Evolutionary conservation across 257 asterid species (phyloP), one percentile per base, ranked within the genome.

Genomic region (Salvia rosmarinus): DNA sequence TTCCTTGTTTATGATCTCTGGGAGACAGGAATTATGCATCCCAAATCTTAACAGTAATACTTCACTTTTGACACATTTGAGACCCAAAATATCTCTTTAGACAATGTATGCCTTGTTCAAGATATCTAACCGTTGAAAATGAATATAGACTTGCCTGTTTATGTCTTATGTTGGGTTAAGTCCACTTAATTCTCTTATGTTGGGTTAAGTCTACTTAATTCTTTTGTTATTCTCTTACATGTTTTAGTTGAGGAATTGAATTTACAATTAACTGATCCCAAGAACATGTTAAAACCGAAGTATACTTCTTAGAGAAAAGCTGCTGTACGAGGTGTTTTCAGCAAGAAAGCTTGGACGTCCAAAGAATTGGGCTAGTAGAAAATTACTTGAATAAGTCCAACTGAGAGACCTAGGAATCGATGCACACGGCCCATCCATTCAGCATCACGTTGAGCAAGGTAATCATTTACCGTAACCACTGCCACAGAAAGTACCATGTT

Each of bases 401-500:
- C 98, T 13, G 99, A 95, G 78, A 95, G 97, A 56, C 99, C 98
- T 59, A 95, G 79, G 81, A 88, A 95, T 13, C 96, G 95, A 88
- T 95, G 98, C 78, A 95, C 96, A 66, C 93, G 97, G 46, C 99
- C 99, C 99, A 95, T 95, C 99, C 98, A 95, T 78, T 95, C 99
- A 69, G 98, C 99, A 89, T 95, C 99, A 60, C 99, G 90, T 77
- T 88, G 93, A 77, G 99, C 97, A 57, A 95, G 90, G 86, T 95
- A 95, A 80, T 91, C 98, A 80, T 95, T 95, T 64, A 91, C 99
- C 0, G 98, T 95, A 39, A 91, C 99, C 80, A 95, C 99, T 91
- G 90, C 73, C 82, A 86, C 30, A 59, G 8, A 68, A 59, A 78
- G 66, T 28, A 67, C 46, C 42, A 25, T 71, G 50, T 70, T 60